Percentiles rank a stretch among this genome's conserved stretches.
Conservation (phyloP, 495 filamentous ascomycete genomes). For the Aspergillus mulundensis region DNA sequence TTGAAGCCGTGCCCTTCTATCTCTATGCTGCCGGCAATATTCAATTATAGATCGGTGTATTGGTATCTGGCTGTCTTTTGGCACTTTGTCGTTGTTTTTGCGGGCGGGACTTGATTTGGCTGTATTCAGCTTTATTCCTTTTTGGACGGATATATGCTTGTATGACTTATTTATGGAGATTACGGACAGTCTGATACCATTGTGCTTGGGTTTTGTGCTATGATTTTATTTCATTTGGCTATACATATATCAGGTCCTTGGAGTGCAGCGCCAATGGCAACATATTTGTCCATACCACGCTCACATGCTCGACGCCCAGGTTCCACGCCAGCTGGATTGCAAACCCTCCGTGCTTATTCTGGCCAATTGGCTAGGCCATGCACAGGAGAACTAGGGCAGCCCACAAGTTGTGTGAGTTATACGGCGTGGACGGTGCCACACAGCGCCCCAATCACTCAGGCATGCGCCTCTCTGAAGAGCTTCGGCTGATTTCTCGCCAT, state of each 20-base stretch:
- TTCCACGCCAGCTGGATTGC: background rate
- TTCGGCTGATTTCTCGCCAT: background rate
- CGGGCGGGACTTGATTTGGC: background rate
- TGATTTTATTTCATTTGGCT: background rate
- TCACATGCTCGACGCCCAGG: background rate
- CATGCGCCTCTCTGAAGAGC: background rate
- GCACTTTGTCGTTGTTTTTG: background rate
- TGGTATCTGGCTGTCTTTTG: background rate
- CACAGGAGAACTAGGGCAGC: background rate
- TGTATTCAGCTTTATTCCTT: background rate
- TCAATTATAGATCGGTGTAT: background rate
- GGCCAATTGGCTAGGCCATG: background rate
- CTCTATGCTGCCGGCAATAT: background rate
- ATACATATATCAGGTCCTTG: background rate
- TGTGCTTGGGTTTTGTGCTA: constrained; percentile 1
- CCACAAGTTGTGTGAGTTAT: background rate
- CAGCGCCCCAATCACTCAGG: background rate
- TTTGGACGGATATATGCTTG: constrained; percentile 1
- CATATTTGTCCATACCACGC: background rate
- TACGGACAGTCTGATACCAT: constrained; percentile 13
- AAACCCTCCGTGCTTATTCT: background rate
- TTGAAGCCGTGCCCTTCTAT: background rate
- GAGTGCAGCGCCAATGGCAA: background rate
- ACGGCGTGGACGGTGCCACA: background rate
- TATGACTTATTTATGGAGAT: constrained; percentile 8